Conservation (phyloP, 2,329 filamentous ascomycete species). For the Epichloe festucae region DNA sequence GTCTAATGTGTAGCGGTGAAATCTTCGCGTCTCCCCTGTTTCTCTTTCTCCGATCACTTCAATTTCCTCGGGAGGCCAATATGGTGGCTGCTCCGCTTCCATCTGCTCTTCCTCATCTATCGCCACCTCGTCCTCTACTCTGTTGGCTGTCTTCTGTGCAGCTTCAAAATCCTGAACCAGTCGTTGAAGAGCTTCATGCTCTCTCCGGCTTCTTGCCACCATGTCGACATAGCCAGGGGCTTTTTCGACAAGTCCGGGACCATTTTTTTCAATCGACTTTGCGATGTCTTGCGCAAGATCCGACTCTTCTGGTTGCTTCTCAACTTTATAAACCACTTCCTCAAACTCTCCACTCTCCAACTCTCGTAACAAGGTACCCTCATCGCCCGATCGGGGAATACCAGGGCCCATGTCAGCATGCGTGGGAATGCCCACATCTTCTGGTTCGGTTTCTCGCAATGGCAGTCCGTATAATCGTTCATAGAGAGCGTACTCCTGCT, state of each 20-base stretch:
- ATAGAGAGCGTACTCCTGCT: conserved; percentile 63
- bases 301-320: conserved; percentile 4
- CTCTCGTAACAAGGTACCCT: conserved; percentile 39
- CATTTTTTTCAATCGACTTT: conserved; percentile 8
- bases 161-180: conserved; percentile 45
- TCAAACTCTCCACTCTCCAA: conserved; percentile 45
- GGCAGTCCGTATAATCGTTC: conserved; percentile 71
- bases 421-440: conserved; percentile 41
- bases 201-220: conserved; percentile 40
- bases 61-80: conserved; percentile 20
- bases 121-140: conserved; percentile 16
- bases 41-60: conserved; percentile 20
- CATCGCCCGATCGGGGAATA: conserved; percentile 13
- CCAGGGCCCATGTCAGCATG: conserved; percentile 23
- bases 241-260: conserved; percentile 15
- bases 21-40: conserved; percentile 29
- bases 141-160: conserved; percentile 23
- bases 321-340: conserved; percentile 40
- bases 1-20: conserved; percentile 60
- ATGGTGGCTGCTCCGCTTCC: conserved; percentile 14
- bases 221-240: conserved; percentile 29
- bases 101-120: conserved; percentile 10
- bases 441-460: conserved; percentile 44
- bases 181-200: conserved; percentile 40
- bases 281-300: conserved; percentile 5